Conservation (phyloP, 2,329 filamentous ascomycete genomes). For the Aspergillus sp. region DNA sequence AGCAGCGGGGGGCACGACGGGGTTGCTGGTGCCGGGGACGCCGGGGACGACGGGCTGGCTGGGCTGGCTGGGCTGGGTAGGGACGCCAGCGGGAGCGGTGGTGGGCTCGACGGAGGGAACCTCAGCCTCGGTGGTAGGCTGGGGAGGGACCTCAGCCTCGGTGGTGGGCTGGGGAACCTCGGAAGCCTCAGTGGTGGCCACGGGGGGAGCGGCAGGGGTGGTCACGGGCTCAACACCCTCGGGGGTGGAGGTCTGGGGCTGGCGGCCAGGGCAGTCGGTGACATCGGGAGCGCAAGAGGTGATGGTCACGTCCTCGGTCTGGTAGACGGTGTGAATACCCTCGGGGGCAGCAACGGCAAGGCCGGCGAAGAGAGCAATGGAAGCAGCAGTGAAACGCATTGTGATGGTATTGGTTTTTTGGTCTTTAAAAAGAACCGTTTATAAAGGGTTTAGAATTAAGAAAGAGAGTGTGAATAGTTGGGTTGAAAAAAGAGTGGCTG, state of each 20-base stretch:
- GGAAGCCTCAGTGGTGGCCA: background rate
- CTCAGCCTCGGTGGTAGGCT: too few relatives aligned
- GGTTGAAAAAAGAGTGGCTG: constrained; percentile 42
- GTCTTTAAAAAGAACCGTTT: constrained; percentile 22
- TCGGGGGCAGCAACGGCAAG: constrained; percentile 39
- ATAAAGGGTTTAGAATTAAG: background rate
- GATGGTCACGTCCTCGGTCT: constrained; percentile 61
- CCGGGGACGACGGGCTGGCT: background rate
- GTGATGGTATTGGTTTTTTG: constrained; percentile 28
- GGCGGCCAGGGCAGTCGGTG: constrained; percentile 55
- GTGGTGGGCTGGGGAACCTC: background rate
- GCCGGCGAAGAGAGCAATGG: constrained; percentile 43
- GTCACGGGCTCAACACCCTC: constrained; percentile 20
- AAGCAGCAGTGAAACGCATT: constrained; percentile 45
- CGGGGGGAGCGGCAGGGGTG: constrained; percentile 5
- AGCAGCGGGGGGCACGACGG: constrained; percentile 5
- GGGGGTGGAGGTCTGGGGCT: constrained; percentile 22
- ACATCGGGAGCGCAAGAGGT: constrained; percentile 62
- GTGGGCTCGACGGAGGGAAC: background rate
- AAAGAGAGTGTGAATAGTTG: constrained; percentile 37
- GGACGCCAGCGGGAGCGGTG: constrained; percentile 2
- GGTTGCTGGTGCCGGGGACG: constrained; percentile 4
- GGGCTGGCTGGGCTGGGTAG: background rate
- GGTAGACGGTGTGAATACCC: constrained; percentile 52
- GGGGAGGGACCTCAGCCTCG: too few relatives aligned